Base-by-base conservation (phyloP, 345 rosid species). In the Cochlearia excelsa region DNA sequence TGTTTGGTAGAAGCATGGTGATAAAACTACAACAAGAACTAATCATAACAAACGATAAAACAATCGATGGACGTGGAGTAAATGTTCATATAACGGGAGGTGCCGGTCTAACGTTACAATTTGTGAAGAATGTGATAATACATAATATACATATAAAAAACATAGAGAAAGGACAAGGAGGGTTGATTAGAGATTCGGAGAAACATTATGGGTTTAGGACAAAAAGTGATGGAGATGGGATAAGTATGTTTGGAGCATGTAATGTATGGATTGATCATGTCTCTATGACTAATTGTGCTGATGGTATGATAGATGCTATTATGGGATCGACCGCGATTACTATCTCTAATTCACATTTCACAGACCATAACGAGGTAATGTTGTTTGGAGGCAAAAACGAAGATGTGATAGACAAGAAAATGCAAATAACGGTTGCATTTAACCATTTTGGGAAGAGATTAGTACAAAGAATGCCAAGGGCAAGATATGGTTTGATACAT, bases 21-120 rank as follows among this genome's bases (percentile, higher is more conserved):
- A 88, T 92, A 65, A 84, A 41, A 61, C 77, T 88, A 30, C 53
- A 57, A n/a, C 79, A 86, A 59, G 93, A 92, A 72, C 77, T 92
- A 16, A 68, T 84, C 7, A 26, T 92, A 39, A 26, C 61, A 0
- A 62, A 66, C 47, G 52, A 84, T 66, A 88, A 86, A 74, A 91
- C 98, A 1, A 84, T 91, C 39, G 98, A 88, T 9, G 96, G 67
- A 0, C 75, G 96, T 4, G 95, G 96, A 10, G 88, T 66, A 5
- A 77, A 51, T 26, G 75, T 88, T 46, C 81, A 80, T 16, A 79
- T 88, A 29, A 76, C 82, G 0, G 48, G 65, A 5, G 96, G 96
- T 1, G 85, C 84, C 30, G 83, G 95, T 4, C 63, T 92, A 9
- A 88, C 84, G 2, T 35, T 92, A 23, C 95, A 92, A 57, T 86